Evolutionary conservation across 306 rosid species (phyloP), one percentile per base, ranked within the genome.

Genomic region (Mimosa bimucronata): DNA sequence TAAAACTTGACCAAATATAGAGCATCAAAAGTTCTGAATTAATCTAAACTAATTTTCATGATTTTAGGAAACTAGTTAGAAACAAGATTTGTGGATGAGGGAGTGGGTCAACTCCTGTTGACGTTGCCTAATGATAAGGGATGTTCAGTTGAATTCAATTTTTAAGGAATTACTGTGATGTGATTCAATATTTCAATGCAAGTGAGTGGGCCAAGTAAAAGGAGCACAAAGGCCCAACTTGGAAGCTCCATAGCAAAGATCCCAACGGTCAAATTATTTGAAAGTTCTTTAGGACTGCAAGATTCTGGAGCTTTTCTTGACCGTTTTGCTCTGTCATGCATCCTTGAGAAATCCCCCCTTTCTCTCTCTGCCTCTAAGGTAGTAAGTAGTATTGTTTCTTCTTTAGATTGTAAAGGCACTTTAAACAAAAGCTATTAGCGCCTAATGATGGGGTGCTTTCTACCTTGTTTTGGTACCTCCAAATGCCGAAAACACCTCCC

Each of bases 381-480:
- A 2, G 5, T 6, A 34, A 6, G 38, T n/a, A n/a, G 38, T 34
- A 34, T 18, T 23, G 16, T 34, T 37, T 48, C 30, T 37, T 72
- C 81, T 78, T 75, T 57, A 28, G 53, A 60, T 2, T 53, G 31
- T 37, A 76, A 83, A 86, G 86, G 40, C 48, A 76, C 84, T 81
- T 87, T 82, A n/a, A 6, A 37, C 34, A 5, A 55, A 74, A 80
- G 78, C 69, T 78, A 79, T 64, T 26, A 44, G 69, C 44, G 55
- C 80, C 58, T 80, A 80, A 88, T 87, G 2, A 92, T 86, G 97
- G 85, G 41, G 71, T 84, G 91, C 91, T 88, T 88, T 91, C 84
- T 44, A 46, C 58, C 83, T 70, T 91, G 92, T 18, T 89, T 91
- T 66, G 18, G 77, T 9, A 3, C 66, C 79, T 77, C 81, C 42